These are phyloP conservation scores for Mycena venus DNA, from an alignment of 768 basidiomycete genomes.

Conservation along the genomic window DNA sequence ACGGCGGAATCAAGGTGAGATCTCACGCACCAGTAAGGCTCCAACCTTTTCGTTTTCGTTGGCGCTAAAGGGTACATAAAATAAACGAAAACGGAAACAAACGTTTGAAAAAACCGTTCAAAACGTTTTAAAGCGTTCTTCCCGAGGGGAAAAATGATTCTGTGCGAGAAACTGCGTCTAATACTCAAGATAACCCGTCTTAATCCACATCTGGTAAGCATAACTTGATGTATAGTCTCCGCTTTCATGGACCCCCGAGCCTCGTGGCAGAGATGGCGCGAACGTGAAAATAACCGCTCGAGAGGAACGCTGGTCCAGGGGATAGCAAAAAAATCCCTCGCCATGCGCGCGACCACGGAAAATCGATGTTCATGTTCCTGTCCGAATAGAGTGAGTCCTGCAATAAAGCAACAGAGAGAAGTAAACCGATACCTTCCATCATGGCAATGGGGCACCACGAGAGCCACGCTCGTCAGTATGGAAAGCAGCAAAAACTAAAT, in stretches of 20 bases:
- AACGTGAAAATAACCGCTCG: slow-evolving; percentile 41
- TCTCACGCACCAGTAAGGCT: too few species aligned
- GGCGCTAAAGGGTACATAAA: not conserved
- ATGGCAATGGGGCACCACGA: not conserved
- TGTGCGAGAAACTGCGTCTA: not conserved
- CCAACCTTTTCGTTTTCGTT: not conserved
- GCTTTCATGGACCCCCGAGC: slow-evolving; percentile 35
- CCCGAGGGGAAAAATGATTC: not conserved
- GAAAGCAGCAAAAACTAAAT: not conserved
- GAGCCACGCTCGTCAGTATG: not conserved
- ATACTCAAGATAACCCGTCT: not conserved
- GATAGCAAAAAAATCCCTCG: slow-evolving; percentile 34
- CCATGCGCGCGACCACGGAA: slow-evolving; percentile 13
- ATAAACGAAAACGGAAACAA: not conserved
- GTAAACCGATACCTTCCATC: not conserved
- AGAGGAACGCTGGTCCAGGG: slow-evolving; percentile 28
- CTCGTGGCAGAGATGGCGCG: slow-evolving; percentile 37
- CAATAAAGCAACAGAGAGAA: not conserved
- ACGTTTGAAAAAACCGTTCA: not conserved
- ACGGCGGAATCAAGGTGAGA: too few species aligned
- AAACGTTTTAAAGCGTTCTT: not conserved
- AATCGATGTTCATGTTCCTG: not conserved
- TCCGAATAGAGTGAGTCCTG: not conserved
- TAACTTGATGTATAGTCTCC: slow-evolving; percentile 33
- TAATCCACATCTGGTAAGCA: slow-evolving; percentile 41